phyloP scores from a whole-genome alignment of 768 basidiomycete species.

The Mycena leptocephala region DNA sequence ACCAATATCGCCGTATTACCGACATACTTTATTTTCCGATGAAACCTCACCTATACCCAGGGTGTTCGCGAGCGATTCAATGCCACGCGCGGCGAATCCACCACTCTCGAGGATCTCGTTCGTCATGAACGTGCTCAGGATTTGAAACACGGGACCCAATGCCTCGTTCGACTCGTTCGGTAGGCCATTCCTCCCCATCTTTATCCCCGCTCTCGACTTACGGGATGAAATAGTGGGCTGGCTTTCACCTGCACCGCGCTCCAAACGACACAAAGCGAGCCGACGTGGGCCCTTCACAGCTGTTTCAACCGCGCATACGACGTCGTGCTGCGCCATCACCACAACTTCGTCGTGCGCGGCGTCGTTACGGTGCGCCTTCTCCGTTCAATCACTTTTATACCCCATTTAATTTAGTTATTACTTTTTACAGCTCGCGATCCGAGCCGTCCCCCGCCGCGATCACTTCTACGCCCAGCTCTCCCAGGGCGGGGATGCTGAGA shows the following conservation, averaged over 20 bases:
- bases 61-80: slow-evolving; percentile 76
- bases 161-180: slow-evolving; percentile 79
- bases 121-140: slow-evolving; percentile 62
- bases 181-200: slow-evolving; percentile 49
- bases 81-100: slow-evolving; percentile 57
- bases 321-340: slow-evolving; percentile 75
- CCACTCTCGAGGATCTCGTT: slow-evolving; percentile 76
- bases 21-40: slow-evolving; percentile 42
- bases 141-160: slow-evolving; percentile 68
- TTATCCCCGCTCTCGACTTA: slow-evolving; percentile 17
- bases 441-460: slow-evolving; percentile 71
- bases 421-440: slow-evolving; percentile 65
- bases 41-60: slow-evolving; percentile 50
- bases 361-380: slow-evolving; percentile 68
- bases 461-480: slow-evolving; percentile 78
- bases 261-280: slow-evolving; percentile 74
- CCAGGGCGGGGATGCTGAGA: slow-evolving; percentile 69
- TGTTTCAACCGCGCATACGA: slow-evolving; percentile 86
- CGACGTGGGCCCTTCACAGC: slow-evolving; percentile 67
- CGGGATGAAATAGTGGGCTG: slow-evolving; percentile 66
- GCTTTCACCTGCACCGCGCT: slow-evolving; percentile 79
- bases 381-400: neutral
- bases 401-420: neutral
- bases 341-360: slow-evolving; percentile 77
- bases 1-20: slow-evolving; percentile 80